Percentiles rank a stretch among this genome's conserved stretches.
Conservation (phyloP, 2,329 filamentous ascomycete genomes). For the Graphilbum ipis-grandicollis region DNA sequence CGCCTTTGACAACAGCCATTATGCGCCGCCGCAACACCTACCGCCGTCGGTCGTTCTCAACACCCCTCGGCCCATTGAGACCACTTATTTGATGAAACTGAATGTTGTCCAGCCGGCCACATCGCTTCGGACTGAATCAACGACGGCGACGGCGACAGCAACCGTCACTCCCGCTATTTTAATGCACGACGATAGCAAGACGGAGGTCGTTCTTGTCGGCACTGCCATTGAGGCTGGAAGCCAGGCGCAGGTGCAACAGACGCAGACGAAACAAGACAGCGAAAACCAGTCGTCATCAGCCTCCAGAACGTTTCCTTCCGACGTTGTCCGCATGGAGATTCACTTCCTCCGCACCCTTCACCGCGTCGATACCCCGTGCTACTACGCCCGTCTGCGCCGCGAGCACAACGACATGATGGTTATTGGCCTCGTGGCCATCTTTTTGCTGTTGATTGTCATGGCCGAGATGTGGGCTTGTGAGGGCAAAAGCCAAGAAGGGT, state of each 20-base stretch:
- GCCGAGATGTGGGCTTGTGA: conserved; percentile 12
- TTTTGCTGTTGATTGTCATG: conserved; percentile 14
- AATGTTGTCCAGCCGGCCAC: background rate
- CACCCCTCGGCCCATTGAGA: conserved; percentile 6
- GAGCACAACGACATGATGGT: conserved; percentile 15
- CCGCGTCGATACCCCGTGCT: conserved; percentile 7
- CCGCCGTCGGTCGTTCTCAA: conserved; percentile 5
- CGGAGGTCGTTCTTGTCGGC: conserved; percentile 2
- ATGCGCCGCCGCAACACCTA: conserved; percentile 1
- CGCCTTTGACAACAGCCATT: conserved; percentile 7
- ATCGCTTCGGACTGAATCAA: no score
- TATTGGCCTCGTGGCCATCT: conserved; percentile 14
- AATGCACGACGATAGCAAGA: no score
- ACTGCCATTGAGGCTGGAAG: background rate
- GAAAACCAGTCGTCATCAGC: no score
- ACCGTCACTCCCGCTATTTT: background rate
- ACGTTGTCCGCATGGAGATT: background rate
- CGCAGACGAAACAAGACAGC: background rate
- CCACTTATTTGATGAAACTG: conserved; percentile 9
- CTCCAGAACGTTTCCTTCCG: background rate
- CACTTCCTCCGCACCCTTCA: background rate
- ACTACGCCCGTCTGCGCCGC: conserved; percentile 7
- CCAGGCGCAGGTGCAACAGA: background rate
- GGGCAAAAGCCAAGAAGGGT: conserved; percentile 3
- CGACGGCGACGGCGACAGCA: background rate